phyloP scores from a whole-genome alignment of 768 basidiomycete genomes.

The Gyrodon lividus region DNA sequence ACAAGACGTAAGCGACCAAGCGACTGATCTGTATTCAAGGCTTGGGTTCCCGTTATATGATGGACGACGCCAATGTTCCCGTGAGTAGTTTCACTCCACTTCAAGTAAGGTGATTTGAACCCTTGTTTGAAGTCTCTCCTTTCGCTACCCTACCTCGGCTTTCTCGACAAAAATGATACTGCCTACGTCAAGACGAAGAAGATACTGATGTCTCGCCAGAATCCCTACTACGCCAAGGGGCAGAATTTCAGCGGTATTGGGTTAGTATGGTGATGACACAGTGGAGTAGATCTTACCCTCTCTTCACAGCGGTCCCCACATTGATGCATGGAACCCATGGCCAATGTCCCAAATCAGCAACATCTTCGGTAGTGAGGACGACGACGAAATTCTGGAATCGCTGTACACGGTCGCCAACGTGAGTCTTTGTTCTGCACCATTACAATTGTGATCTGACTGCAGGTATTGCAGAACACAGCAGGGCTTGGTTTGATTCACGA shows the following conservation, averaged over 20 bases:
- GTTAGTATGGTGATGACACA: conserved; percentile 38
- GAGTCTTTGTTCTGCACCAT: conserved; percentile 23
- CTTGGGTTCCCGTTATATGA: conserved; percentile 68
- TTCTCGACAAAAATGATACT: conserved; percentile 57
- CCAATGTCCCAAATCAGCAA: conserved; percentile 79
- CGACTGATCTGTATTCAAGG: conserved; percentile 35
- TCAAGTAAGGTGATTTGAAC: neutral
- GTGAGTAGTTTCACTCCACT: conserved; percentile 38
- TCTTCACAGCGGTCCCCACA: conserved; percentile 63
- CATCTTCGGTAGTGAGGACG: conserved; percentile 73
- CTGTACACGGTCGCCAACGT: conserved; percentile 71
- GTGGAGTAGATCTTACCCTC: neutral
- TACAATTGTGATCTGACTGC: neutral
- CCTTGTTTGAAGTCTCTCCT: conserved; percentile 55
- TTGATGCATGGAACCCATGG: conserved; percentile 74
- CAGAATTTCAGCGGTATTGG: conserved; percentile 66
- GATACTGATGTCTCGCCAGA: conserved; percentile 56
- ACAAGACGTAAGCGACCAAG: neutral
- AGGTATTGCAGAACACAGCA: conserved; percentile 55
- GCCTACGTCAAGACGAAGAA: conserved; percentile 66
- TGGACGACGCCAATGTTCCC: conserved; percentile 87
- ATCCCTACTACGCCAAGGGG: conserved; percentile 71
- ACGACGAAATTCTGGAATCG: conserved; percentile 60
- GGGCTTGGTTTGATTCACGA: conserved; percentile 80
- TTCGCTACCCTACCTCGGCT: conserved; percentile 77